Base-by-base conservation (phyloP, 768 basidiomycete species). In the Sporobolomyces phaffii region DNA sequence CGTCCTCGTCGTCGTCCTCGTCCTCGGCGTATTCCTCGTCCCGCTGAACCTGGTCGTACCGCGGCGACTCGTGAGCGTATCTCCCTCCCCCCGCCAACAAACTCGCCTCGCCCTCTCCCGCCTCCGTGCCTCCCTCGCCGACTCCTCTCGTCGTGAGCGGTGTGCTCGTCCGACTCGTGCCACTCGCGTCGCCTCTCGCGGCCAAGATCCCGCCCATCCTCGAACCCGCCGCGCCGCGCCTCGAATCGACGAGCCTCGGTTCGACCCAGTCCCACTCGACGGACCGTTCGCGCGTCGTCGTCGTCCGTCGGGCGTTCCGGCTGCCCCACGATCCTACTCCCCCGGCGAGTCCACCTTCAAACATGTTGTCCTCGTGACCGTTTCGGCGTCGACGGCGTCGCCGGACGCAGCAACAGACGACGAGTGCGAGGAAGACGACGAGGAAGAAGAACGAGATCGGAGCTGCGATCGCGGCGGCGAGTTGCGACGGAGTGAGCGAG, bases 401-500 rank as follows among this genome's bases (percentile, higher is more conserved):
- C 2, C 43, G 41, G n/a, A n/a, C 28, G 20, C 18, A 47, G 20
- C 15, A 45, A 22, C 56, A 58, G 15, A 26, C 51, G 54, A 26
- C 33, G 24, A 68, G 53, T 6, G 17, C 0, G 31, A 68, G 31
- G 26, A 56, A 26, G 29, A 68, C 34, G 20, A 60, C n/a, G 62
- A 63, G 5, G 36, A 52, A 52, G 13, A 49, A 58, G 38, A 60
- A 10, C 1, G 36, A 50, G 29, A 60, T 45, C 15, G 41, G 22
- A 24, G 58, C 29, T 50, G 64, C 64, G 45, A 65, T 62, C 33
- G 60, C 56, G 24, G 64, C 64, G 24, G 64, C 69, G 28, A 70
- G 54, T 26, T 65, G 64, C 6, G 56, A 61, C 20, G 47, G 44
- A 6, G 63, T 54, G 15, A 63, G 29, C 0, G 57, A 28, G n/a